These are phyloP conservation scores for Passiflora organensis DNA, from an alignment of 345 rosid genomes.

Conservation along the genomic window DNA sequence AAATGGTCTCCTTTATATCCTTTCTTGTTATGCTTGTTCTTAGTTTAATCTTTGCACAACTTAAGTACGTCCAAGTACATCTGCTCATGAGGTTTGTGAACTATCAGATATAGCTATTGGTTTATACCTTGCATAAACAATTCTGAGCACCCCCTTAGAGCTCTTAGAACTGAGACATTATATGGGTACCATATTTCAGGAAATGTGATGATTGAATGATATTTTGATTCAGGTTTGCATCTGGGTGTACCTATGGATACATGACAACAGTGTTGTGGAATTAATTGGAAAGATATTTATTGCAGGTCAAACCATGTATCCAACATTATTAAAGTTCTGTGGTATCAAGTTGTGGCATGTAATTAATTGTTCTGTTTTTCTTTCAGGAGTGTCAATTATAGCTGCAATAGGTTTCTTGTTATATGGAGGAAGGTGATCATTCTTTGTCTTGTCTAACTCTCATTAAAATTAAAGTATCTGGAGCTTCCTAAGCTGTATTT, in stretches of 20 bases:
- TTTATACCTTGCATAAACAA: neutral
- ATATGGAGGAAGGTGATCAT: conserved; percentile 90
- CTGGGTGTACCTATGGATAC: conserved; percentile 81
- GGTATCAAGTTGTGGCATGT: conserved; percentile 2
- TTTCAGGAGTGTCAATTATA: conserved; percentile 74
- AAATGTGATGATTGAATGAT: conserved; percentile 13
- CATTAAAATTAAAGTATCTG: conserved; percentile 10
- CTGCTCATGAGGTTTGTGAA: neutral
- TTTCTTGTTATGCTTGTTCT: too few relatives aligned
- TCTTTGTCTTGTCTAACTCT: conserved; percentile 6
- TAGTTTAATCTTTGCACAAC: too few relatives aligned
- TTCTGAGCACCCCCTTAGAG: neutral
- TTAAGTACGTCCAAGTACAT: neutral
- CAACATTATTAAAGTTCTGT: neutral
- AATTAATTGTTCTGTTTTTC: conserved; percentile 5
- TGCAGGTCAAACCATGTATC: conserved; percentile 51
- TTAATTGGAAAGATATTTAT: conserved; percentile 78
- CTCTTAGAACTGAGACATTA: neutral
- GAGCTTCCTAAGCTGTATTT: conserved; percentile 1
- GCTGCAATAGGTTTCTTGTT: conserved; percentile 93
- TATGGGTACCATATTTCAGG: neutral
- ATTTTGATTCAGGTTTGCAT: conserved; percentile 59
- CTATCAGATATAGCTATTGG: neutral
- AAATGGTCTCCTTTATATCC: too few relatives aligned
- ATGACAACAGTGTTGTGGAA: conserved; percentile 67